Evolutionary conservation across 2,329 filamentous ascomycete genomes (phyloP).

Genomic region (Achaetomium macrosporum): DNA sequence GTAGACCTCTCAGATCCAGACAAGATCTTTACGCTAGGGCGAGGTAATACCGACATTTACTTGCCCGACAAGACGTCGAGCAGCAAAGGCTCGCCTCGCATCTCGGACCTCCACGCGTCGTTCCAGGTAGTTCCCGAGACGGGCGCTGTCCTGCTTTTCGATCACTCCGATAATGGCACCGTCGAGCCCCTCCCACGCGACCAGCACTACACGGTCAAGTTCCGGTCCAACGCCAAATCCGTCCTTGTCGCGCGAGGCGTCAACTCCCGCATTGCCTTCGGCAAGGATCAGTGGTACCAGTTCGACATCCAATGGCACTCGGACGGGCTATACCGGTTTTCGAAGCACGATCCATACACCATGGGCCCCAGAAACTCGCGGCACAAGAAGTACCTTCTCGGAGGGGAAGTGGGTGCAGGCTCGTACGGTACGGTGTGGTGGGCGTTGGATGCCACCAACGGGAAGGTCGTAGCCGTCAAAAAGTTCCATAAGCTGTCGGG

Average conservation of each 20-base stretch:
- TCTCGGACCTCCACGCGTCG: conserved; percentile 24
- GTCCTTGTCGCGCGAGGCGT: conserved; percentile 25
- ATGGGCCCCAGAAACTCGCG: conserved; percentile 18
- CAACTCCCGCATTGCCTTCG: conserved; percentile 26
- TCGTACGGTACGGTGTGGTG: conserved; percentile 25
- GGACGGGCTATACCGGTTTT: conserved; percentile 21
- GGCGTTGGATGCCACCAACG: conserved; percentile 22
- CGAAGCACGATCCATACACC: conserved; percentile 18
- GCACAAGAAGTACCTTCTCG: conserved; percentile 23
- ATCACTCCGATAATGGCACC: conserved; percentile 18
- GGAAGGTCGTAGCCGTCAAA: conserved; percentile 28
- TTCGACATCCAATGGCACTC: conserved; percentile 26
- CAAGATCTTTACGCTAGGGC: conserved; percentile 19
- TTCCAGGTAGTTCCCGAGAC: conserved; percentile 23
- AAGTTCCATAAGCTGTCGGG: conserved; percentile 25
- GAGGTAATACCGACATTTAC: conserved; percentile 19
- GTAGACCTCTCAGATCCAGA: conserved; percentile 18
- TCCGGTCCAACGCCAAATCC: conserved; percentile 17
- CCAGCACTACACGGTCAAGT: conserved; percentile 20
- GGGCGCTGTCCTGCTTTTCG: conserved; percentile 26
- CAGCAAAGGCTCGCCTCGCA: conserved; percentile 16
- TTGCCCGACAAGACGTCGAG: conserved; percentile 19
- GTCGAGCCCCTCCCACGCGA: conserved; percentile 23
- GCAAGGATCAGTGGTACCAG: conserved; percentile 22
- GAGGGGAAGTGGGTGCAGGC: conserved; percentile 23